A percentile compares a stretch with the other conserved stretches of the same genome.
Evolutionary conservation across 2,329 filamentous ascomycete genomes (phyloP).

Genomic region (Cladosporium colombiae): DNA sequence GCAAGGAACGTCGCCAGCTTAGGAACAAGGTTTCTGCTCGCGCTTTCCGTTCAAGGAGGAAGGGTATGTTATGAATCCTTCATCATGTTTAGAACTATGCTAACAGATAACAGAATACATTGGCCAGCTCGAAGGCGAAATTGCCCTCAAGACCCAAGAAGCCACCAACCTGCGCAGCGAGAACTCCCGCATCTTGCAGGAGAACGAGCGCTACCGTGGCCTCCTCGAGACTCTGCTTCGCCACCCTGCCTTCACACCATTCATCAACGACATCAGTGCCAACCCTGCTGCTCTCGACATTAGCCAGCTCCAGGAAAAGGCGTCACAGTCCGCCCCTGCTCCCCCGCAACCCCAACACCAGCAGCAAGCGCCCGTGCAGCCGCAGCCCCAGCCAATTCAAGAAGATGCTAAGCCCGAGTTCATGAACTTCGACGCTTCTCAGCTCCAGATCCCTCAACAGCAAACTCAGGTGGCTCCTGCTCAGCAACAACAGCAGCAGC

Average conservation of each 20-base stretch:
- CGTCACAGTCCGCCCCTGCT: conserved; percentile 24
- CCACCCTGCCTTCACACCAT: conserved; percentile 50
- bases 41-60: conserved; percentile 95
- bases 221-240: conserved; percentile 73
- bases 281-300: conserved; percentile 40
- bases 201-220: conserved; percentile 51
- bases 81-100: conserved; percentile 30
- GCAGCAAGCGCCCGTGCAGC: conserved; percentile 24
- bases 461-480: conserved; percentile 23
- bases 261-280: conserved; percentile 46
- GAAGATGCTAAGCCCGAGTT: conserved; percentile 39
- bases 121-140: conserved; percentile 85
- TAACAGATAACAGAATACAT: conserved; percentile 83
- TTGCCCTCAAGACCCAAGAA: conserved; percentile 80
- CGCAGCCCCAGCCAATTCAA: conserved; percentile 35
- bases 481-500: conserved; percentile 23
- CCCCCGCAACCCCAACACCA: conserved; percentile 23
- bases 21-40: conserved; percentile 98
- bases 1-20: conserved; percentile 95
- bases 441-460: conserved; percentile 36
- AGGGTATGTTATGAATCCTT: conserved; percentile 65
- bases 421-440: conserved; percentile 41
- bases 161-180: conserved; percentile 76
- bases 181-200: conserved; percentile 78
- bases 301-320: conserved; percentile 29